Conservation (phyloP, 768 basidiomycete species). For the Lyophyllum semitale region DNA sequence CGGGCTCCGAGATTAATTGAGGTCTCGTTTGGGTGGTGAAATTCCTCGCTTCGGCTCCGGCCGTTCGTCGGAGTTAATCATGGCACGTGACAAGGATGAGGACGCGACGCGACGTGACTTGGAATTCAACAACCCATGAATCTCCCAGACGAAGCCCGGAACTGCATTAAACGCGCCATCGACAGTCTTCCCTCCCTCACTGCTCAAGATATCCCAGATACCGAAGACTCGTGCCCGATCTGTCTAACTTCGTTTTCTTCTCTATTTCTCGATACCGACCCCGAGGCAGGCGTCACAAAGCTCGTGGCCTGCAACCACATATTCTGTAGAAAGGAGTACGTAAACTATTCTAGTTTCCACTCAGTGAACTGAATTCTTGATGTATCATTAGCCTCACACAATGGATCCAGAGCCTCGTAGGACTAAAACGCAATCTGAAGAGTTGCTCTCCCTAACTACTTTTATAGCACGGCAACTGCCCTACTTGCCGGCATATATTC, state of each 20-base stretch:
- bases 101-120: slow-evolving; percentile 12
- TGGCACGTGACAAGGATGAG: slow-evolving; percentile 6
- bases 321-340: slow-evolving; percentile 68
- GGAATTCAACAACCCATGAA: slow-evolving; percentile 13
- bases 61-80: too few relatives aligned
- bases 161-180: slow-evolving; percentile 40
- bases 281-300: slow-evolving; percentile 52
- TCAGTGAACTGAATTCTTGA: slow-evolving; percentile 2
- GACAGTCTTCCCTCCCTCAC: slow-evolving; percentile 45
- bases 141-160: slow-evolving; percentile 18
- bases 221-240: slow-evolving; percentile 65
- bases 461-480: slow-evolving; percentile 70
- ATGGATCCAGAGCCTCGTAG: slow-evolving; percentile 63
- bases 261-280: slow-evolving; percentile 35
- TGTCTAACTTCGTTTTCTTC: slow-evolving; percentile 56
- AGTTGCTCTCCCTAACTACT: not conserved
- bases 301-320: slow-evolving; percentile 62
- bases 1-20: too few relatives aligned
- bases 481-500: slow-evolving; percentile 64
- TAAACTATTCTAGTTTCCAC: not conserved
- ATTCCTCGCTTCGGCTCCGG: too few relatives aligned
- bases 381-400: slow-evolving; percentile 50
- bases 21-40: too few relatives aligned
- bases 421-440: slow-evolving; percentile 9
- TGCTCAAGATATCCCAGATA: slow-evolving; percentile 34